Conservation (phyloP, 441 rosid species). For the Eutrema salsugineum region DNA sequence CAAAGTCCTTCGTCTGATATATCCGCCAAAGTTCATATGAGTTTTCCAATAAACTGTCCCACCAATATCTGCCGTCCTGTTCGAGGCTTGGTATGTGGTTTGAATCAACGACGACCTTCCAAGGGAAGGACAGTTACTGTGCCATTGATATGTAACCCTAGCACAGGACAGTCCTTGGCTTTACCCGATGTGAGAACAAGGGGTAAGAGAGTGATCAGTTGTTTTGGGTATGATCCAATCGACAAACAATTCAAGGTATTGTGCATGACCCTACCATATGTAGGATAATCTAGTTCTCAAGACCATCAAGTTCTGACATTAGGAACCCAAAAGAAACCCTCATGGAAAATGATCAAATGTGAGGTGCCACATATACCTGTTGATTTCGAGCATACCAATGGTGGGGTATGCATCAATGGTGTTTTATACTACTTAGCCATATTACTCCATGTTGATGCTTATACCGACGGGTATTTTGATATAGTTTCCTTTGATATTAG, state of each 20-base stretch:
- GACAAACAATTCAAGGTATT: background rate
- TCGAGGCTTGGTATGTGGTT: background rate
- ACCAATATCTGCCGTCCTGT: background rate
- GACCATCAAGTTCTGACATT: constrained; percentile 7
- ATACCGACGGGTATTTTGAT: background rate
- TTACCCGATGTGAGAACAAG: background rate
- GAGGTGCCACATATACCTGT: background rate
- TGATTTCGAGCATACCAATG: background rate
- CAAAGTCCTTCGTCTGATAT: background rate
- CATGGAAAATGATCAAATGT: constrained; percentile 10
- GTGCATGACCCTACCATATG: background rate
- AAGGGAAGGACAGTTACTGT: background rate
- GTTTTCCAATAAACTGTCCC: background rate
- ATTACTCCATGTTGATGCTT: background rate
- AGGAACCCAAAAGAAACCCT: background rate
- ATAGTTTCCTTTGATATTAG: background rate
- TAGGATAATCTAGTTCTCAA: background rate
- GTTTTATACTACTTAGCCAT: constrained; percentile 8
- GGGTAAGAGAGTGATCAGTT: background rate
- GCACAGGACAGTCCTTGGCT: background rate
- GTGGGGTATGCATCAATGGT: constrained; percentile 20
- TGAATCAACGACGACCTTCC: background rate
- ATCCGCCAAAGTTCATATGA: background rate
- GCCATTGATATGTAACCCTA: background rate
- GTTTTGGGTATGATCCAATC: background rate